These are phyloP conservation scores for Yamadazyma tumulicola DNA, from an alignment of 805 yeast genomes.

Conservation along the genomic window DNA sequence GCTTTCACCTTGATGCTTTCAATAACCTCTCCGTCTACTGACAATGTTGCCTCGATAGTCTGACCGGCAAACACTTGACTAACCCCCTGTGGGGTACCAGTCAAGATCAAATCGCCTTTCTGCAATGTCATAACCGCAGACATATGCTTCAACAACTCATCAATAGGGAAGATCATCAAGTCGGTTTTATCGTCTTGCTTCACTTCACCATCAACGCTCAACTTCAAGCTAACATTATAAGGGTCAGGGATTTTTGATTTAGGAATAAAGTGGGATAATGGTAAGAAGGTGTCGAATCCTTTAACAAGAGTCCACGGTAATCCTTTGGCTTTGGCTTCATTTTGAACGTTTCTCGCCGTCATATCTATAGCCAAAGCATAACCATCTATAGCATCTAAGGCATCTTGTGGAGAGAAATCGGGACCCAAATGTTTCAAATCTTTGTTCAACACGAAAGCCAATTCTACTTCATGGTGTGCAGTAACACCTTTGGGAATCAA, in stretches of 20 bases:
- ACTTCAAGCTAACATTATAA: slow-evolving; percentile 58
- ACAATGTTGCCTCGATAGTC: slow-evolving; percentile 58
- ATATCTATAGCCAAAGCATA: slow-evolving; percentile 88
- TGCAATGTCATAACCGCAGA: slow-evolving; percentile 87
- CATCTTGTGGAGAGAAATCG: slow-evolving; percentile 59
- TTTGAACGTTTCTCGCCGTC: slow-evolving; percentile 95
- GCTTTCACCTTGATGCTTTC: slow-evolving; percentile 54
- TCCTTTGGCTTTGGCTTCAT: slow-evolving; percentile 89
- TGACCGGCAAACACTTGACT: slow-evolving; percentile 83
- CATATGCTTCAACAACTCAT: slow-evolving; percentile 73
- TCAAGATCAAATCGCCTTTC: slow-evolving; percentile 85
- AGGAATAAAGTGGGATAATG: slow-evolving; percentile 73
- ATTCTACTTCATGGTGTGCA: slow-evolving; percentile 93
- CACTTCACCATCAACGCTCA: slow-evolving; percentile 65
- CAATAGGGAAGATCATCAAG: slow-evolving; percentile 86
- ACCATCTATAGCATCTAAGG: slow-evolving; percentile 76
- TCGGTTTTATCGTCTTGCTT: slow-evolving; percentile 74
- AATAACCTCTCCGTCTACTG: slow-evolving; percentile 52
- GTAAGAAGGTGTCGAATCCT: slow-evolving; percentile 95
- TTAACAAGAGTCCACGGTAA: slow-evolving; percentile 96
- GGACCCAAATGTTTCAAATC: slow-evolving; percentile 60
- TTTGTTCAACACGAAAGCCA: slow-evolving; percentile 73
- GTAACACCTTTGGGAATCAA: slow-evolving; percentile 75
- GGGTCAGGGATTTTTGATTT: slow-evolving; percentile 68
- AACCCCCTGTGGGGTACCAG: slow-evolving; percentile 99